Conservation (phyloP, 2,329 filamentous ascomycete species). For the Fusarium verrucosum region DNA sequence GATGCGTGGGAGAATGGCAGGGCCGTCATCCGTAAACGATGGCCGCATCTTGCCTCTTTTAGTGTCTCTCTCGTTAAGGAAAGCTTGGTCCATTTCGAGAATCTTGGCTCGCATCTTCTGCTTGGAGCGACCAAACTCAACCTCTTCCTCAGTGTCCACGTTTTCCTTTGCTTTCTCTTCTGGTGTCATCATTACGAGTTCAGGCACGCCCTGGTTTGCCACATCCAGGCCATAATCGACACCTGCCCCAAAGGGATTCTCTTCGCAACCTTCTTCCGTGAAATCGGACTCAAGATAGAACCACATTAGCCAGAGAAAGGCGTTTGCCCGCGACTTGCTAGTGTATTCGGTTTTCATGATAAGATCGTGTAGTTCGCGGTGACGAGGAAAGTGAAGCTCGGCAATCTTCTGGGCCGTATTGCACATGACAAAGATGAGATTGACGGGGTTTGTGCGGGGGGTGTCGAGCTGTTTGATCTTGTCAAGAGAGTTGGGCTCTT, state of each 20-base stretch:
- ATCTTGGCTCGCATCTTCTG: conserved; percentile 79
- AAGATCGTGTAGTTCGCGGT: conserved; percentile 93
- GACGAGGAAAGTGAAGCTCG: conserved; percentile 86
- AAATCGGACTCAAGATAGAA: conserved; percentile 98
- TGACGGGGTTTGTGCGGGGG: conserved; percentile 92
- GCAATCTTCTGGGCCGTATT: conserved; percentile 91
- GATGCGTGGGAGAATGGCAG: conserved; percentile 69
- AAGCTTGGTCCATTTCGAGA: conserved; percentile 77
- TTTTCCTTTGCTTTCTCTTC: conserved; percentile 77
- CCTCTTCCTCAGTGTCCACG: conserved; percentile 75
- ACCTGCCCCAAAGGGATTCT: conserved; percentile 87
- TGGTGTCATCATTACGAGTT: conserved; percentile 69
- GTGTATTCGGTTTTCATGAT: conserved; percentile 89
- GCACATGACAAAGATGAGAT: conserved; percentile 94
- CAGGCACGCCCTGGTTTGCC: conserved; percentile 74
- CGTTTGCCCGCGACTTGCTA: conserved; percentile 82
- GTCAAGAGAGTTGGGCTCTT: conserved; percentile 84
- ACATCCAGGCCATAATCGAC: conserved; percentile 72
- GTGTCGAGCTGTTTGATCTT: conserved; percentile 75
- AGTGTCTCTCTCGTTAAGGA: conserved; percentile 68
- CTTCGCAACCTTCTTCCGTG: conserved; percentile 82
- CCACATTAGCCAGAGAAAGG: conserved; percentile 99
- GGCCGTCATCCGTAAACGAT: conserved; percentile 60
- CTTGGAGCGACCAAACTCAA: conserved; percentile 76
- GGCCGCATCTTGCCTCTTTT: conserved; percentile 61